Base-by-base conservation (phyloP, 106 monocot genomes). In the Gastrodia elata region DNA sequence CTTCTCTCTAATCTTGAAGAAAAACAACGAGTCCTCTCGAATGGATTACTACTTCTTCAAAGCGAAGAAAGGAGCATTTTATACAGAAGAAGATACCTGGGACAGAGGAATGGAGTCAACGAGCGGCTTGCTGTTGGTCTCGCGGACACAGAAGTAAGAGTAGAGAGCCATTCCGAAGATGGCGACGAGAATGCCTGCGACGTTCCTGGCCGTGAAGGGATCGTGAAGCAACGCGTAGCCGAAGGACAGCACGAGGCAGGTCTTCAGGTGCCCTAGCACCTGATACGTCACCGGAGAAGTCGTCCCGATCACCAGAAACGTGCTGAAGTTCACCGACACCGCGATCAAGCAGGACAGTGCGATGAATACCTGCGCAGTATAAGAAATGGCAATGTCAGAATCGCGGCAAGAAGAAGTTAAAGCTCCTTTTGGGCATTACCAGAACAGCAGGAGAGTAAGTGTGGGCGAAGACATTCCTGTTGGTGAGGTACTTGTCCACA, bases 271-370 rank as follows among this genome's bases (percentile, higher is more conserved):
- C 8, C 90, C 90, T 9, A 90, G 76, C 59, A 90, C 90, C 49
- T 90, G 90, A 71, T 90, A 90, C 14, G 90, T 90, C 52, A 90
- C 90, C 0, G 90, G 87, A 5, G 90, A 90, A 15, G 90, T 90
- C 22, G 79, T 90, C 18, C 90, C 90, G 59, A 90, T 90, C 70
- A 90, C 90, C 14, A 90, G 43, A 48, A 90, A 90, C 32, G 90
- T 90, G 80, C 90, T 90, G 75, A 90, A 90, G 87, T 90, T 90
- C 8, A 90, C 90, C 2, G 84, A 90, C 25, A 90, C 87, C 26
- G 90, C 79, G 11, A 90, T 90, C 65, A 87, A 73, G 71, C 90
- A 90, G 16, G 90, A 90, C 20, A 90, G 40, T 4, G 77, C 40
- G 74, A 90, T 87, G 82, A 90, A 90, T 58, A 16, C 72, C 90